phyloP scores from a whole-genome alignment of 768 basidiomycete species.

The Auricularia sp. region DNA sequence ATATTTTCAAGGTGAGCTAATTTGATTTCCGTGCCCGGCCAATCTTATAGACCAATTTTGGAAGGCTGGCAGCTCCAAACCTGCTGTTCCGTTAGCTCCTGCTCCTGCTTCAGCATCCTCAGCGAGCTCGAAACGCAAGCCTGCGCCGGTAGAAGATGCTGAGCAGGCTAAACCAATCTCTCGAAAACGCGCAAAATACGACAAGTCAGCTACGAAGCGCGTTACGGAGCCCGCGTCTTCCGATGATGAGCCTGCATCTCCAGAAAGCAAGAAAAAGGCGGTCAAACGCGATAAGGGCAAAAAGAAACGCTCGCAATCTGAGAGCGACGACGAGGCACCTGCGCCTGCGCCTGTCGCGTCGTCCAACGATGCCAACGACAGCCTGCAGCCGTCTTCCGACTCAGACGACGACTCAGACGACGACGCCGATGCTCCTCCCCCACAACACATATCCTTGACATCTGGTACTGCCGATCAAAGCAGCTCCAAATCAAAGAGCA shows the following conservation, averaged over 20 bases:
- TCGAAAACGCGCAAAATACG: slow-evolving; percentile 5
- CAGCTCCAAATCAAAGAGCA: slow-evolving; percentile 25
- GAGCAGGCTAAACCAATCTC: slow-evolving; percentile 11
- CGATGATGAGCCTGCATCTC: not conserved
- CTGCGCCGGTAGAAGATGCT: slow-evolving; percentile 6
- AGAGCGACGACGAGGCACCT: not conserved
- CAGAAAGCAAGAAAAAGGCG: not conserved
- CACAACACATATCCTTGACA: not conserved
- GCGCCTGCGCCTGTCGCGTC: not conserved
- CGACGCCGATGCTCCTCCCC: not conserved
- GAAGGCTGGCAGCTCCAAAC: not conserved
- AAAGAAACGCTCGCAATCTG: not conserved
- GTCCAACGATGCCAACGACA: not conserved
- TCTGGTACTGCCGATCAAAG: slow-evolving; percentile 15
- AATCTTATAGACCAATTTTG: too few relatives aligned
- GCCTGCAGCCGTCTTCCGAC: not conserved
- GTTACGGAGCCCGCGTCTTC: not conserved
- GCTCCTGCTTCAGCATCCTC: too few relatives aligned
- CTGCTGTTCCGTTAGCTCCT: slow-evolving; percentile 10
- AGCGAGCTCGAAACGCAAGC: slow-evolving; percentile 24
- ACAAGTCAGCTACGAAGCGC: not conserved
- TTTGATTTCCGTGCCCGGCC: too few relatives aligned
- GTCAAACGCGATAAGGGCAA: not conserved
- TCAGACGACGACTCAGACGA: not conserved
- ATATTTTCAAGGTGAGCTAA: slow-evolving; percentile 45